Evolutionary conservation across 768 basidiomycete species (phyloP).

Genomic region (Saitozyma podzolica): DNA sequence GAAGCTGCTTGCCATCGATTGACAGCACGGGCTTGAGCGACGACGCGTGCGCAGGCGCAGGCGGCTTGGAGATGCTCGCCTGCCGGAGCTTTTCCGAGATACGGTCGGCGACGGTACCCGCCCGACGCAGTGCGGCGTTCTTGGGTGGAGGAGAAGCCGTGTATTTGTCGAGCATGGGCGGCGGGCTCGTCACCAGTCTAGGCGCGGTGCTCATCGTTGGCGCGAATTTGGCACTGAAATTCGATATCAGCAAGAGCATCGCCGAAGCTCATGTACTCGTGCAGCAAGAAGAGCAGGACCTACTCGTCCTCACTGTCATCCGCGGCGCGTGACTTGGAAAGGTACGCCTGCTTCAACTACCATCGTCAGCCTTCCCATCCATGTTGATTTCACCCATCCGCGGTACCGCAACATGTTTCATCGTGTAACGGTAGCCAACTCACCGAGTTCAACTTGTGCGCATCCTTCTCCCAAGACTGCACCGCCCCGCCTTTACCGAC

Average conservation of each 20-base stretch:
- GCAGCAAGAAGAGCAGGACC: slow-evolving; percentile 46
- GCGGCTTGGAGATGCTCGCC: slow-evolving; percentile 29
- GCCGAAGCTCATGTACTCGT: no score
- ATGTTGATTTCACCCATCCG: no score
- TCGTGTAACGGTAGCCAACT: not conserved
- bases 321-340: slow-evolving; percentile 74
- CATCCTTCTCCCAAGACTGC: slow-evolving; percentile 56
- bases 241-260: slow-evolving; percentile 13
- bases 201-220: slow-evolving; percentile 59
- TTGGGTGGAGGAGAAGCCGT: slow-evolving; percentile 71
- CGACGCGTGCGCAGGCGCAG: slow-evolving; percentile 36
- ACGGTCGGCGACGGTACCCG: slow-evolving; percentile 80
- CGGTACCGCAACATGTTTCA: not conserved
- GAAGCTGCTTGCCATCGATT: slow-evolving; percentile 44
- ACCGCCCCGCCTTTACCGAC: slow-evolving; percentile 73
- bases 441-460: slow-evolving; percentile 35
- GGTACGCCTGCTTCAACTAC: slow-evolving; percentile 72
- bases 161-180: slow-evolving; percentile 62
- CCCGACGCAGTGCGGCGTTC: slow-evolving; percentile 19
- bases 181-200: slow-evolving; percentile 6
- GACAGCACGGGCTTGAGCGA: slow-evolving; percentile 43
- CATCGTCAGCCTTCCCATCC: slow-evolving; percentile 23
- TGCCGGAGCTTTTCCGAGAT: slow-evolving; percentile 73
- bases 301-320: slow-evolving; percentile 95
- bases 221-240: slow-evolving; percentile 76